Percentiles rank a stretch among this genome's conserved stretches.
phyloP scores from a whole-genome alignment of 129 eudicot species.

The Gnaphalium uliginosum region DNA sequence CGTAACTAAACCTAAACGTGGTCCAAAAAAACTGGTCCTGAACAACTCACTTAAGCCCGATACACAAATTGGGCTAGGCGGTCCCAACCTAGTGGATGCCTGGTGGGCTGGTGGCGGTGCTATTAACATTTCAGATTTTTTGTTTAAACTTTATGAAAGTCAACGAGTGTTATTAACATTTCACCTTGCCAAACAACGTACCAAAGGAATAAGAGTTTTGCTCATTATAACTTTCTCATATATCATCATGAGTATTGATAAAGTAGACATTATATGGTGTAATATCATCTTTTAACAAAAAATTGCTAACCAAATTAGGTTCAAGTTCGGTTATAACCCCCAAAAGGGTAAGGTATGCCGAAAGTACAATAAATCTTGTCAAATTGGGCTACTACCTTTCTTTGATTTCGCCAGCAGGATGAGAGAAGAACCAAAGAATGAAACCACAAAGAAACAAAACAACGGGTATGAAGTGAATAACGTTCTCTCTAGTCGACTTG shows the following conservation, averaged over 20 bases:
- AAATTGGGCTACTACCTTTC: not conserved
- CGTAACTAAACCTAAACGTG: too few species aligned
- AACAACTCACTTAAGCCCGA: too few species aligned
- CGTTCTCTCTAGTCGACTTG: conserved; percentile 42
- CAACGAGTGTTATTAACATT: too few species aligned
- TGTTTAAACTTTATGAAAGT: too few species aligned
- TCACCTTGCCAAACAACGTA: not conserved
- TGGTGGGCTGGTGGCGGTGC: too few species aligned
- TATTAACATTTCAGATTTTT: too few species aligned
- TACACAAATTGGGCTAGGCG: too few species aligned
- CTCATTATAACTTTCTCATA: not conserved
- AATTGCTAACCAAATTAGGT: not conserved
- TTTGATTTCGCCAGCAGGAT: conserved; percentile 25
- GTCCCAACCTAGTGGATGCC: too few species aligned
- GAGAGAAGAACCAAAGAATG: conserved; percentile 64
- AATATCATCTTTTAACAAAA: too few species aligned
- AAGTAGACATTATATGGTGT: not conserved
- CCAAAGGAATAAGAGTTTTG: not conserved
- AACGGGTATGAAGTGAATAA: conserved; percentile 60
- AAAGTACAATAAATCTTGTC: not conserved
- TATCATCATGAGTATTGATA: not conserved
- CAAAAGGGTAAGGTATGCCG: conserved; percentile 2
- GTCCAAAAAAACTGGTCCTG: too few species aligned
- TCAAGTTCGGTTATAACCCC: not conserved
- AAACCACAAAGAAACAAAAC: conserved; percentile 54